Percentiles rank a stretch among this genome's conserved stretches.
phyloP scores from a whole-genome alignment of 805 yeast genomes.

The Candida jianshihensis region DNA sequence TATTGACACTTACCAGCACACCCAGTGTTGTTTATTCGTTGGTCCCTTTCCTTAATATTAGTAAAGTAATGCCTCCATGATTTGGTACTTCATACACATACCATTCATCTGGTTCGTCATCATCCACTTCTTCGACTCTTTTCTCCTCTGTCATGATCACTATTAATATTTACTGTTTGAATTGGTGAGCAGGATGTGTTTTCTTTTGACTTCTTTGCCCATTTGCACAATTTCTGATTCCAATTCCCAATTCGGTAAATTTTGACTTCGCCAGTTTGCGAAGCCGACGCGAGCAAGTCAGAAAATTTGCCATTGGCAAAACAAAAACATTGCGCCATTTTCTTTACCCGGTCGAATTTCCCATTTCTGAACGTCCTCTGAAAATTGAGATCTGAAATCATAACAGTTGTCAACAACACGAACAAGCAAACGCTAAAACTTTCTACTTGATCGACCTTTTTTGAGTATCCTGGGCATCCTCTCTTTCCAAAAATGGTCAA shows the following conservation, averaged over 20 bases:
- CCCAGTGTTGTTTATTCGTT: slow-evolving; percentile 67
- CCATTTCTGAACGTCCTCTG: too few species aligned
- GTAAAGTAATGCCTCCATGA: not conserved
- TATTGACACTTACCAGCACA: slow-evolving; percentile 51
- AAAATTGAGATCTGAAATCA: not conserved
- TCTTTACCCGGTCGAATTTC: too few species aligned
- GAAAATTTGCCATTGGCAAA: too few species aligned
- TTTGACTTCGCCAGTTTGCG: too few species aligned
- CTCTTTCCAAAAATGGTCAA: slow-evolving; percentile 50
- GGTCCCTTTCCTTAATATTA: slow-evolving; percentile 43
- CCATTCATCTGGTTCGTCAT: slow-evolving; percentile 70
- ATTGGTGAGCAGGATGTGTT: too few species aligned
- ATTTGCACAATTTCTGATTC: too few species aligned
- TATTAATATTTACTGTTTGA: too few species aligned
- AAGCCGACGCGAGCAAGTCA: too few species aligned
- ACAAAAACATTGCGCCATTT: not conserved
- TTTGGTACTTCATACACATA: slow-evolving; percentile 19
- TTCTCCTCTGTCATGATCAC: slow-evolving; percentile 8
- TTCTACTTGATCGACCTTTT: not conserved
- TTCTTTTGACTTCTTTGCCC: too few species aligned
- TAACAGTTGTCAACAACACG: slow-evolving; percentile 2
- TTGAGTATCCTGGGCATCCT: too few species aligned
- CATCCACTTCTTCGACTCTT: slow-evolving; percentile 29
- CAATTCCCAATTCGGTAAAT: too few species aligned
- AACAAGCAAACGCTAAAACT: not conserved